A percentile compares a stretch with the other conserved stretches of the same genome.
phyloP scores from a whole-genome alignment of 2,329 filamentous ascomycete species.

The Eurotiales sp. region DNA sequence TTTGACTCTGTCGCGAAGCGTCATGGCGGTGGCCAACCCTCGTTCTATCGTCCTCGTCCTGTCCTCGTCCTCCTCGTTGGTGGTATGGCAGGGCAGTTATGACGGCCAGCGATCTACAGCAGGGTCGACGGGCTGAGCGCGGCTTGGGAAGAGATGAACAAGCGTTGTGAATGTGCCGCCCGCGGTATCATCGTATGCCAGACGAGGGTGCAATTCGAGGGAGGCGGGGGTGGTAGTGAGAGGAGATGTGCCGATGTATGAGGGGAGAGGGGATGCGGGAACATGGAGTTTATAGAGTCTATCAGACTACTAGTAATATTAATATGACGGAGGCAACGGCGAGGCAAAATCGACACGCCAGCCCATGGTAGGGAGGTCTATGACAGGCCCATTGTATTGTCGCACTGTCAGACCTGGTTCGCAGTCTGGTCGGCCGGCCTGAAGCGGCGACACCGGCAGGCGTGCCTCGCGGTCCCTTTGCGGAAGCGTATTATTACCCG shows the following conservation, averaged over 20 bases:
- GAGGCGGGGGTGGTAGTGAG: not conserved
- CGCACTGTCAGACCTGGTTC: too few relatives aligned
- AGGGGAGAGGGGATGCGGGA: conserved; percentile 3
- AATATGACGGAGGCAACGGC: not conserved
- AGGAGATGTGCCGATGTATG: not conserved
- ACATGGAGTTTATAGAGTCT: not conserved
- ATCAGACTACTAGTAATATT: conserved; percentile 4
- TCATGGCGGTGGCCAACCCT: conserved; percentile 23
- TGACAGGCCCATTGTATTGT: too few relatives aligned
- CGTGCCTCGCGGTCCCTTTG: not conserved
- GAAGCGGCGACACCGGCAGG: conserved; percentile 13
- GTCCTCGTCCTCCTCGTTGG: too few relatives aligned
- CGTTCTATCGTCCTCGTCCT: too few relatives aligned
- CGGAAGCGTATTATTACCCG: too few relatives aligned
- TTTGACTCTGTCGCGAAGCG: conserved; percentile 35
- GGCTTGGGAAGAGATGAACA: conserved; percentile 8
- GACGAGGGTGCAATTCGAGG: not conserved
- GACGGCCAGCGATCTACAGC: conserved; percentile 1
- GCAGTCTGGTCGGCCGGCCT: too few relatives aligned
- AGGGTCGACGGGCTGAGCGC: not conserved
- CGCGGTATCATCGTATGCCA: conserved; percentile 13
- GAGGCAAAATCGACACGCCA: conserved; percentile 1
- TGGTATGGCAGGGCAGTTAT: too few relatives aligned
- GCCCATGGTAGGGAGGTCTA: too few relatives aligned
- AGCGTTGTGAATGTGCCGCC: conserved; percentile 4